Conservation (phyloP, 2,329 filamentous ascomycete genomes). For the Penicillium oxalicum region DNA sequence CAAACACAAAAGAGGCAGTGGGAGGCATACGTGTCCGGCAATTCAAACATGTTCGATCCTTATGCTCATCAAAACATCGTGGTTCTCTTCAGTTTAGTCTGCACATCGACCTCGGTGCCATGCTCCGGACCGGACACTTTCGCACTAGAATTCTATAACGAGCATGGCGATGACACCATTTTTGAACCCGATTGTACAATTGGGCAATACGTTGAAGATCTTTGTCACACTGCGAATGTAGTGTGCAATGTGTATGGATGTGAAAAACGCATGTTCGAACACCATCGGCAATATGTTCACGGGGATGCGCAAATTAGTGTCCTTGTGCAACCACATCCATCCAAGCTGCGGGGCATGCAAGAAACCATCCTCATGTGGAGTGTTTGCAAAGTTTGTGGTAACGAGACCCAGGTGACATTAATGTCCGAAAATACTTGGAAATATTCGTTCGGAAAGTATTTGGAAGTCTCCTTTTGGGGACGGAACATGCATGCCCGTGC, state of each 20-base stretch:
- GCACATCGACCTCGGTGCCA: constrained; percentile 86
- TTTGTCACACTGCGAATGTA: constrained; percentile 70
- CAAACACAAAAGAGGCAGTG: constrained; percentile 91
- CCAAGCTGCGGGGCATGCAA: constrained; percentile 58
- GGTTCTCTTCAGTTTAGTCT: constrained; percentile 87
- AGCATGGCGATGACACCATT: constrained; percentile 65
- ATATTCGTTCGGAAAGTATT: constrained; percentile 96
- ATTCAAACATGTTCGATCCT: constrained; percentile 84
- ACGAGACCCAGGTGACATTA: constrained; percentile 78
- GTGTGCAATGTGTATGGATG: constrained; percentile 79
- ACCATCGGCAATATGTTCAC: constrained; percentile 95
- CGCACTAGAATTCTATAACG: constrained; percentile 87
- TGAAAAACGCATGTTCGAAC: constrained; percentile 80
- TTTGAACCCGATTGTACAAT: constrained; percentile 81
- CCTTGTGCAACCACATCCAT: constrained; percentile 70
- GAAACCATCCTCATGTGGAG: constrained; percentile 96
- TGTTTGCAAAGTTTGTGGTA: constrained; percentile 83
- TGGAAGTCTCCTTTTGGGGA: constrained; percentile 97
- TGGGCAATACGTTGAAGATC: constrained; percentile 89
- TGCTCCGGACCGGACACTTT: constrained; percentile 89
- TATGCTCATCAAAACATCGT: constrained; percentile 96
- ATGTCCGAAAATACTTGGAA: constrained; percentile 97
- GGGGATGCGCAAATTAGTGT: constrained; percentile 90
- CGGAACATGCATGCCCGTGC: constrained; percentile 69
- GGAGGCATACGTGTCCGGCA: constrained; percentile 90